Percentiles rank a stretch among this genome's conserved stretches.
These are phyloP conservation scores for Rhodotorula mucilaginosa DNA, from an alignment of 1,284 basidiomycete species.

Conservation along the genomic window DNA sequence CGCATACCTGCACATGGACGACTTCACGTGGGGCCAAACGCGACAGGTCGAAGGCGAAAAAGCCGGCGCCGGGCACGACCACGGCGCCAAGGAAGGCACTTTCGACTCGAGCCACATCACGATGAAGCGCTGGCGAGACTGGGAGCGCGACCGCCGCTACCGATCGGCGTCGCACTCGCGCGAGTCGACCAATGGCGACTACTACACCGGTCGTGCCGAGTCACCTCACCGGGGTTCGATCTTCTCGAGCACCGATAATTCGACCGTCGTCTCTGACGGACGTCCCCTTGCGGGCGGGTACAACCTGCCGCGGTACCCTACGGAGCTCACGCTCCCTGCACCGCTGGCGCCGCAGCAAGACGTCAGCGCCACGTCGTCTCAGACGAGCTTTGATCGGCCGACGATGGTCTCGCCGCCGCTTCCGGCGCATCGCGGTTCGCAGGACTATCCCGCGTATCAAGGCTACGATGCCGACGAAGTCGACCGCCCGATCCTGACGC, in stretches of 20 bases:
- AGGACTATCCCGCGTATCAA: slow-evolving; percentile 34
- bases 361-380: slow-evolving; percentile 15
- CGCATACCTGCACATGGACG: slow-evolving; percentile 40
- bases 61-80: slow-evolving; percentile 20
- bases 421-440: background rate
- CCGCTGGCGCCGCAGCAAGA: slow-evolving; percentile 29
- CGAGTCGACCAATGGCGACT: slow-evolving; percentile 32
- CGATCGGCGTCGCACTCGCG: slow-evolving; percentile 30
- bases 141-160: slow-evolving; percentile 90
- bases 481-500: slow-evolving; percentile 30
- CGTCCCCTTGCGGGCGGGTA: slow-evolving; percentile 1
- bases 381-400: slow-evolving; percentile 11
- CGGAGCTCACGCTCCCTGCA: slow-evolving; percentile 39
- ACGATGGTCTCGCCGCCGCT: background rate
- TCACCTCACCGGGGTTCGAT: slow-evolving; percentile 28
- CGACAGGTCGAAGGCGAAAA: slow-evolving; percentile 46
- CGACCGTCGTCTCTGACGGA: slow-evolving; percentile 8
- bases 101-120: slow-evolving; percentile 95
- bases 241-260: slow-evolving; percentile 33
- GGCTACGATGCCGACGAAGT: slow-evolving; percentile 24
- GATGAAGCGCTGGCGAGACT: slow-evolving; percentile 99
- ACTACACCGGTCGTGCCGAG: background rate
- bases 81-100: slow-evolving; percentile 68
- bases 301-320: slow-evolving; percentile 13
- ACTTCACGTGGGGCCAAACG: slow-evolving; percentile 50